Percentiles rank a stretch among this genome's conserved stretches.
phyloP scores from a whole-genome alignment of 495 filamentous ascomycete species.

The Friedmanniomyces simplex region DNA sequence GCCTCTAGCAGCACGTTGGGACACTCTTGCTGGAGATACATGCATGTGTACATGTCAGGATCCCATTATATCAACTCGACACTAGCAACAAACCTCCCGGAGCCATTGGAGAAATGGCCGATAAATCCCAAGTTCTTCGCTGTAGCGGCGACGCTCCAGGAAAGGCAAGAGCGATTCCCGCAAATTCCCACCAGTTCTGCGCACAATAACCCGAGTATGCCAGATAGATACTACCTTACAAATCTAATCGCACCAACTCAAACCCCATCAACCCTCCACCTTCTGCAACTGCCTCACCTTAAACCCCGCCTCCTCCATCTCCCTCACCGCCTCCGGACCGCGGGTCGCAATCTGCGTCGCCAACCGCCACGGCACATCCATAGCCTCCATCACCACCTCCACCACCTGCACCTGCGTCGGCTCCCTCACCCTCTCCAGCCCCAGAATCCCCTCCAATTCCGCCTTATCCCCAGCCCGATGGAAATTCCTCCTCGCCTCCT shows the following conservation, averaged over 20 bases:
- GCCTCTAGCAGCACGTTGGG: too few species aligned
- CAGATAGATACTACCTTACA: background rate
- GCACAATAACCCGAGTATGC: too few species aligned
- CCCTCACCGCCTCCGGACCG: slow-evolving; percentile 22
- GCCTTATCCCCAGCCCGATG: slow-evolving; percentile 26
- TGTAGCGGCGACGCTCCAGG: too few species aligned
- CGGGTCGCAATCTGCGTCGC: slow-evolving; percentile 22
- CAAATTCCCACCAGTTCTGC: too few species aligned
- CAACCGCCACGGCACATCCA: slow-evolving; percentile 31
- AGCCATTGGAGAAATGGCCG: too few species aligned
- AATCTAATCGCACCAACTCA: background rate
- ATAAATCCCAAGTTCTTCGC: too few species aligned
- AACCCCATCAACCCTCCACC: background rate
- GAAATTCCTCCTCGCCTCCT: slow-evolving; percentile 21
- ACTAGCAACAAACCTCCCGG: too few species aligned
- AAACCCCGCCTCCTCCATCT: slow-evolving; percentile 31
- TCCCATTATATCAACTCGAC: too few species aligned
- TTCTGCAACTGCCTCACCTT: slow-evolving; percentile 16
- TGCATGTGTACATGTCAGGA: too few species aligned
- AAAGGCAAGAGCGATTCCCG: too few species aligned
- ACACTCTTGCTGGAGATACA: too few species aligned
- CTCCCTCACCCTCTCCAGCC: slow-evolving; percentile 15
- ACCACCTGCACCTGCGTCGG: slow-evolving; percentile 26
- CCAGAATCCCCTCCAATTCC: slow-evolving; percentile 27
- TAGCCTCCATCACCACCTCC: slow-evolving; percentile 30